Evolutionary conservation across 257 asterid species (phyloP), one percentile per base, ranked within the genome.

Genomic region (Plantago major): DNA sequence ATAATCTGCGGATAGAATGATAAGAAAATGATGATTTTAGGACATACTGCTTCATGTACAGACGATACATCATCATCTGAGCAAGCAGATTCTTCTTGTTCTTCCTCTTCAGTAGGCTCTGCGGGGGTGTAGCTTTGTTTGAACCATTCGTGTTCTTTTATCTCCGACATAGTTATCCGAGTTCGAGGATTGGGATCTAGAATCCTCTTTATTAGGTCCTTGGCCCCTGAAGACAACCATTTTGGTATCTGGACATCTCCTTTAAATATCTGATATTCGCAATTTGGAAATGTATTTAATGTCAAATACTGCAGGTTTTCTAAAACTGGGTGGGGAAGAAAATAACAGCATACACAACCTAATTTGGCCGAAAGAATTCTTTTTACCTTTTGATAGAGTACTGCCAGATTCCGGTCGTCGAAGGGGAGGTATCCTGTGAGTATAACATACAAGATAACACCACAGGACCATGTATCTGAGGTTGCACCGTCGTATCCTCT

Each of bases 391-490:
- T 93, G 99, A 75, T 93, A 93, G 62, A 93, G 94, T 30, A 85
- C 99, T 18, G 97, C 96, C 18, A 89, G 84, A 78, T 93, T 93
- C 63, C 95, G 79, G 63, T 93, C 99, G 68, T 93, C 99, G 62
- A 93, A 93, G 26, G 99, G 99, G 66, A 93, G 95, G 79, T 83
- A 79, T 65, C 99, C 99, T 0, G 96, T 89, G 63, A 93, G 96
- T 43, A 93, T 87, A 30, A 89, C 99, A 8, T 89, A 89, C 58
- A 93, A 66, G 66, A 93, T 89, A 64, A 93, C 97, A 43, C 99
- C 99, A 17, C 97, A 87, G 0, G 99, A 89, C 99, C 99, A 93
- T 46, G 85, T 83, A 73, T 93, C 99, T 26, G 99, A 84, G 51
- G 94, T 76, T 55, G 97, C 89, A 49, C 99, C 99, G 69, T 89